Conservation (phyloP, 352 stramenopile species). For the Elongisporangium prolatum region DNA sequence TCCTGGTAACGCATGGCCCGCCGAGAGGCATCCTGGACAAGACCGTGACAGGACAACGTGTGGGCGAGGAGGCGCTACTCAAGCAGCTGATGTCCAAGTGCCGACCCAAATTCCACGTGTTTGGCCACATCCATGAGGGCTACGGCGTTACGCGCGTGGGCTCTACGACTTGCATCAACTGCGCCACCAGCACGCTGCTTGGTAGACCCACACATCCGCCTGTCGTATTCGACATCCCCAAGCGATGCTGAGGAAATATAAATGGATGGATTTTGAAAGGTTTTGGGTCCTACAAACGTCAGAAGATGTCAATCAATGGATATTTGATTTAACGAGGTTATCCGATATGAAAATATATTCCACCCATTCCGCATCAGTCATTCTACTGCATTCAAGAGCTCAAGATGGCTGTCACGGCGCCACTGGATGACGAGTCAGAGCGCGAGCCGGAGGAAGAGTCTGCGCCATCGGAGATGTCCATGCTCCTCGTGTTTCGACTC, state of each 20-base stretch:
- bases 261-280: background rate
- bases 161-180: constrained; percentile 87
- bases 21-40: constrained; percentile 84
- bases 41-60: constrained; percentile 48
- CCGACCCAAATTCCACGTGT: constrained; percentile 82
- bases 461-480: background rate
- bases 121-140: constrained; percentile 91
- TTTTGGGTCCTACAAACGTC: background rate
- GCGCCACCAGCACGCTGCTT: constrained; percentile 66
- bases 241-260: constrained; percentile 30
- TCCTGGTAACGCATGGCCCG: constrained; percentile 88
- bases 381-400: background rate
- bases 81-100: constrained; percentile 77
- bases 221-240: constrained; percentile 73
- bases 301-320: background rate
- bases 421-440: background rate
- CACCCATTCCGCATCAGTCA: background rate
- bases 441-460: background rate
- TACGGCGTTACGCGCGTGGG: constrained; percentile 77
- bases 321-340: background rate
- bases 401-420: background rate
- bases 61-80: constrained; percentile 81
- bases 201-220: constrained; percentile 53
- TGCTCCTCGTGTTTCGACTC: background rate
- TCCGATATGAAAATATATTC: background rate